phyloP scores from a whole-genome alignment of 441 rosid species.

The Eutrema salsugineum region DNA sequence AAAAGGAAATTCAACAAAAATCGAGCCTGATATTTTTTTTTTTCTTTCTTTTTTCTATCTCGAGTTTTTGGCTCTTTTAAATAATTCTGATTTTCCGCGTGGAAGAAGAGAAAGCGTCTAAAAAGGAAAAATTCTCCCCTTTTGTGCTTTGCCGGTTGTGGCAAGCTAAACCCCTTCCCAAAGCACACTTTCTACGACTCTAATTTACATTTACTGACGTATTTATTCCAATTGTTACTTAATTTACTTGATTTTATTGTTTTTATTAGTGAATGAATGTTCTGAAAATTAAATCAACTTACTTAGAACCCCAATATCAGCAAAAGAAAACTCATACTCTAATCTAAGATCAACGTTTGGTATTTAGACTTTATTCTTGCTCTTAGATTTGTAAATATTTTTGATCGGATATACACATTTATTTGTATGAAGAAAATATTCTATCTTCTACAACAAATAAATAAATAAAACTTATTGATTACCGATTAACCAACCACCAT shows the following conservation, averaged over 20 bases:
- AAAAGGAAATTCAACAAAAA: not conserved
- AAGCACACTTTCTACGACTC: not conserved
- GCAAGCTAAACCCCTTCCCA: not conserved
- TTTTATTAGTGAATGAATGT: not conserved
- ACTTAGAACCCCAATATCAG: no score
- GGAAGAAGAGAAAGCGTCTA: constrained; percentile 16
- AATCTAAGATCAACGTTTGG: no score
- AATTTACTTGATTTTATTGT: no score
- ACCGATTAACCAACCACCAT: not conserved
- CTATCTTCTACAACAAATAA: not conserved
- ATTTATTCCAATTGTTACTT: no score
- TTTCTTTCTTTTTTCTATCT: not conserved
- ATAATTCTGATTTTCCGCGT: not conserved
- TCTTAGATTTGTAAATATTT: no score
- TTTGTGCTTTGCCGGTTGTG: constrained; percentile 16
- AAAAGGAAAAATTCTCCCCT: constrained; percentile 5
- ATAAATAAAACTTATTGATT: not conserved
- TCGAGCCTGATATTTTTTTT: not conserved
- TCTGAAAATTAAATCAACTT: not conserved
- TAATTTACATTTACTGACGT: constrained; percentile 1
- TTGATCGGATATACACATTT: not conserved
- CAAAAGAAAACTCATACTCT: no score
- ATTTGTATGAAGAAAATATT: not conserved
- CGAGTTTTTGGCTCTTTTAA: not conserved
- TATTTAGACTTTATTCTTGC: no score